Evolutionary conservation across 2,329 filamentous ascomycete species (phyloP).

Genomic region (Penicillium sp.): DNA sequence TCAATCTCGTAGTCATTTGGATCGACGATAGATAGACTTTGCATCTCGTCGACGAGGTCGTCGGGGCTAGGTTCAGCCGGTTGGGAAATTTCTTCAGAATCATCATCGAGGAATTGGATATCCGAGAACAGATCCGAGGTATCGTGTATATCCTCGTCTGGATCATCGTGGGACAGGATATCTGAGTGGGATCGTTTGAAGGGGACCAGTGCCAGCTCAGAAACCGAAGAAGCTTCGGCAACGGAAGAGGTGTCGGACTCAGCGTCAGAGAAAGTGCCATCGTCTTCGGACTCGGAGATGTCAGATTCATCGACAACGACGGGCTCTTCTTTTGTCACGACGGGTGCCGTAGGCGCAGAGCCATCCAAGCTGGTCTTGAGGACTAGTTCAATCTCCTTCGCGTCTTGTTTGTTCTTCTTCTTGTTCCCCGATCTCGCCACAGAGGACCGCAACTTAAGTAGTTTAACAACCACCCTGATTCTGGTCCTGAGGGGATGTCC

Average conservation of each 20-base stretch:
- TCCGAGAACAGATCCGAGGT: neutral
- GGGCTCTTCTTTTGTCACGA: neutral
- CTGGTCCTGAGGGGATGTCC: constrained; percentile 9
- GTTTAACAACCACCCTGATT: constrained; percentile 11
- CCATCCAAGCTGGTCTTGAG: neutral
- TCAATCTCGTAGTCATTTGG: neutral
- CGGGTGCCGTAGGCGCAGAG: neutral
- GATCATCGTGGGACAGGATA: neutral
- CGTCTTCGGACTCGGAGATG: neutral
- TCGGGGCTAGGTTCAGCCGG: neutral
- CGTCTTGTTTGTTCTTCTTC: neutral
- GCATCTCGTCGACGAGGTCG: neutral
- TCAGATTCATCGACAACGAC: neutral
- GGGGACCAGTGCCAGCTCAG: neutral
- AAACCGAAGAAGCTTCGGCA: neutral
- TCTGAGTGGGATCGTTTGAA: neutral
- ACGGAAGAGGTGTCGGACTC: neutral
- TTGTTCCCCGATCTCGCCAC: neutral
- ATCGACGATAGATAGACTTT: neutral
- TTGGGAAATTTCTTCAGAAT: neutral
- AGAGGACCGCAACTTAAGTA: constrained; percentile 13
- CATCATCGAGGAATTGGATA: neutral
- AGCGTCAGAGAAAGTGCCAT: neutral
- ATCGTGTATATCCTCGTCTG: neutral
- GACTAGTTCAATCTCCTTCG: neutral